Percentiles rank a stretch among this genome's conserved stretches.
phyloP scores from a whole-genome alignment of 116 monocot species.

The Zostera marina region DNA sequence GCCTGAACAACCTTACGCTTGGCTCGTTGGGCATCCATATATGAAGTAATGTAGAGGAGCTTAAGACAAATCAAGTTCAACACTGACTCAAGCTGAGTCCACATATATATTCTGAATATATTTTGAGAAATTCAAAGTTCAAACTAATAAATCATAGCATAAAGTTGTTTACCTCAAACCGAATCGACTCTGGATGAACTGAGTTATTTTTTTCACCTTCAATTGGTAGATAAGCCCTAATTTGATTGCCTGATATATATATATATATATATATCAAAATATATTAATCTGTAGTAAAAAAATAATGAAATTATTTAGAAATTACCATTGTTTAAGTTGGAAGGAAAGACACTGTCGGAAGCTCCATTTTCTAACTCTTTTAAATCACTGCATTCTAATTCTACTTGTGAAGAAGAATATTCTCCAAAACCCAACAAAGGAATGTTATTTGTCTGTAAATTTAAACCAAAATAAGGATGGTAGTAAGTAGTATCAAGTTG shows the following conservation, averaged over 20 bases:
- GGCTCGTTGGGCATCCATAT: too few species aligned
- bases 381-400: background rate
- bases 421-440: background rate
- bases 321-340: background rate
- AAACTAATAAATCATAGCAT: background rate
- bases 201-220: background rate
- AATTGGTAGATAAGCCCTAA: background rate
- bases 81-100: too few species aligned
- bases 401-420: background rate
- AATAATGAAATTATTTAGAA: background rate
- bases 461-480: background rate
- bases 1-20: too few species aligned
- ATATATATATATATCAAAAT: background rate
- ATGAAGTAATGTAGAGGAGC: too few species aligned
- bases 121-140: background rate
- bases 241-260: background rate
- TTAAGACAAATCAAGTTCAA: too few species aligned
- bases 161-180: conserved; percentile 4
- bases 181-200: background rate
- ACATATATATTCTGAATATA: background rate
- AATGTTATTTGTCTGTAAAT: background rate
- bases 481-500: background rate
- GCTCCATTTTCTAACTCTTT: background rate
- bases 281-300: background rate
- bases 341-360: background rate